phyloP scores from a whole-genome alignment of 2,329 filamentous ascomycete genomes.

The Diaporthe citriasiana region DNA sequence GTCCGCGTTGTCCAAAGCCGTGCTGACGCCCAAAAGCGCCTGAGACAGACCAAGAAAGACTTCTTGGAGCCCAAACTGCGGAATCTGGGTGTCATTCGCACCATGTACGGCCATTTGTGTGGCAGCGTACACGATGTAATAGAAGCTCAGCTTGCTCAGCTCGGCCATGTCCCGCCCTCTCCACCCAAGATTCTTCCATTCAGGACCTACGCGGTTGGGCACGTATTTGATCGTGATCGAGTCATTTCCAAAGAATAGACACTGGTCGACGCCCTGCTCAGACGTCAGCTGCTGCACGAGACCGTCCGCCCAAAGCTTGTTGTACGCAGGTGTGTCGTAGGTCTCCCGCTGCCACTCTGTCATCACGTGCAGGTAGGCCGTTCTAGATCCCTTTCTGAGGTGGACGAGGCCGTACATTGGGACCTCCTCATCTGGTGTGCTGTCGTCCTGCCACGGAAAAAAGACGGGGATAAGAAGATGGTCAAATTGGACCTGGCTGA shows the following conservation, averaged over 20 bases:
- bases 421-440: slow-evolving; percentile 7
- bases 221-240: background rate
- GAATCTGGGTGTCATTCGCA: background rate
- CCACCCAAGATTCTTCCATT: slow-evolving; percentile 12
- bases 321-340: background rate
- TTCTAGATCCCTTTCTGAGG: background rate
- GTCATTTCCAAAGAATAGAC: background rate
- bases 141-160: slow-evolving; percentile 23
- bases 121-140: slow-evolving; percentile 18
- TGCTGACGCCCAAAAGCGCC: slow-evolving; percentile 16
- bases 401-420: slow-evolving; percentile 17
- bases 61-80: background rate
- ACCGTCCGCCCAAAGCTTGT: slow-evolving; percentile 1
- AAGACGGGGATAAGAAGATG: slow-evolving; percentile 19
- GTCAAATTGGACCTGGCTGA: slow-evolving; percentile 4
- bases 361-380: slow-evolving; percentile 29
- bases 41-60: background rate
- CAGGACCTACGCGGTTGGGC: background rate
- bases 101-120: background rate
- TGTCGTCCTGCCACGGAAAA: slow-evolving; percentile 26
- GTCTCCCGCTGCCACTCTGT: slow-evolving; percentile 20
- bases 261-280: background rate
- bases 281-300: slow-evolving; percentile 14
- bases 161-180: background rate
- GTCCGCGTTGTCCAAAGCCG: slow-evolving; percentile 3